These are phyloP conservation scores for Candida ipomoeae DNA, from an alignment of 805 yeast species.

Conservation along the genomic window DNA sequence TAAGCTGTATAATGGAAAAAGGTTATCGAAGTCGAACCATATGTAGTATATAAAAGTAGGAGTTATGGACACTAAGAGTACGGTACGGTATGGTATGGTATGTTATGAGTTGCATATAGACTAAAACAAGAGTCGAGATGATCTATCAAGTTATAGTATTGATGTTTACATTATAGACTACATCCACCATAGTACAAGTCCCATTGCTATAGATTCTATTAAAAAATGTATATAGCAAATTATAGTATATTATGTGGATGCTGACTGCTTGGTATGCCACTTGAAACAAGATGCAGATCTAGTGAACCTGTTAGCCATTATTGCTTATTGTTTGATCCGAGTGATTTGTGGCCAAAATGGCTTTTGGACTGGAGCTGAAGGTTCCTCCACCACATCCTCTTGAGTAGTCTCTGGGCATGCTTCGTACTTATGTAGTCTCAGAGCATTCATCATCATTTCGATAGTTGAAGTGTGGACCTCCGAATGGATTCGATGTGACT, in stretches of 20 bases:
- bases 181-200: too few species aligned
- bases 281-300: background rate
- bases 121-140: too few species aligned
- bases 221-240: too few species aligned
- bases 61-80: too few species aligned
- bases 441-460: conserved; percentile 30
- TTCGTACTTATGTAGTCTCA: conserved; percentile 9
- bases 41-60: too few species aligned
- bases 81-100: too few species aligned
- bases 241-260: too few species aligned
- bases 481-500: conserved; percentile 26
- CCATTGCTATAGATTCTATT: too few species aligned
- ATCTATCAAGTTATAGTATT: too few species aligned
- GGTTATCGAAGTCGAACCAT: background rate
- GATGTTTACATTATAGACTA: too few species aligned
- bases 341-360: conserved; percentile 17
- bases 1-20: conserved; percentile 6
- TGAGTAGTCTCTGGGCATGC: background rate
- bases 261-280: background rate
- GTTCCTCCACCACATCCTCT: background rate
- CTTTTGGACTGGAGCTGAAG: conserved; percentile 7
- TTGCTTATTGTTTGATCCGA: background rate
- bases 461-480: conserved; percentile 30
- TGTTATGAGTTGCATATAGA: too few species aligned
- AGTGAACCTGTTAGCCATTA: too few species aligned